A percentile compares a stretch with the other conserved stretches of the same genome.
phyloP scores from a whole-genome alignment of 228 moss, liverwort and hornwort species.

The Sphagnum fallax region DNA sequence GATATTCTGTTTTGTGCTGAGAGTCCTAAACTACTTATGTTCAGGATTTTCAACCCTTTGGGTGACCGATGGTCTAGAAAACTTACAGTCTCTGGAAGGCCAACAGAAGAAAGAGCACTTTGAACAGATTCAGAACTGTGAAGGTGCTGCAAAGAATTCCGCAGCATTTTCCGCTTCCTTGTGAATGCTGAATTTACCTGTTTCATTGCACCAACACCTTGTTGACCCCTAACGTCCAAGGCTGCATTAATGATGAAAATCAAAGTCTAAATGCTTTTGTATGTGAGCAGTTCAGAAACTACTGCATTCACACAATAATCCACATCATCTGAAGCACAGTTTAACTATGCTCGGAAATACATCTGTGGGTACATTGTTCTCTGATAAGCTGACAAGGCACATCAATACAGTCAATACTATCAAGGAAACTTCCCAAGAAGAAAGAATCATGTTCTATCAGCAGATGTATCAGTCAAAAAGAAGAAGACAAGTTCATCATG shows the following conservation, averaged over 20 bases:
- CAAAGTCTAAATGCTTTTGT: background rate
- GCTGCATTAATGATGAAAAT: background rate
- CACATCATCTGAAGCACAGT: background rate
- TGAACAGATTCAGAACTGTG: constrained; percentile 50
- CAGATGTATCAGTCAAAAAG: too few species aligned
- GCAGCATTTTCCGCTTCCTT: constrained; percentile 93
- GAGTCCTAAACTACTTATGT: background rate
- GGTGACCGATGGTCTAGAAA: background rate
- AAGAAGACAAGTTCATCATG: too few species aligned
- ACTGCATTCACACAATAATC: background rate
- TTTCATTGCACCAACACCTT: background rate
- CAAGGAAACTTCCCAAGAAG: background rate
- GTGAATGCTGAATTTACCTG: constrained; percentile 86
- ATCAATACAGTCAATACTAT: background rate
- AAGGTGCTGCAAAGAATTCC: constrained; percentile 85
- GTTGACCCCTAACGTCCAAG: background rate
- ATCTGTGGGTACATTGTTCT: background rate
- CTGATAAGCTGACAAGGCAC: background rate
- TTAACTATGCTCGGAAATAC: background rate
- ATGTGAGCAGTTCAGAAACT: background rate
- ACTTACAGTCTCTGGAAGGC: constrained; percentile 71
- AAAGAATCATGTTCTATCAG: background rate
- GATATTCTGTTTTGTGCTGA: background rate
- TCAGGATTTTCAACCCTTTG: too few species aligned
- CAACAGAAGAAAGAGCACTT: constrained; percentile 59